These are phyloP conservation scores for Botrytis hyacinthi DNA, from an alignment of 2,329 filamentous ascomycete genomes.

Conservation along the genomic window DNA sequence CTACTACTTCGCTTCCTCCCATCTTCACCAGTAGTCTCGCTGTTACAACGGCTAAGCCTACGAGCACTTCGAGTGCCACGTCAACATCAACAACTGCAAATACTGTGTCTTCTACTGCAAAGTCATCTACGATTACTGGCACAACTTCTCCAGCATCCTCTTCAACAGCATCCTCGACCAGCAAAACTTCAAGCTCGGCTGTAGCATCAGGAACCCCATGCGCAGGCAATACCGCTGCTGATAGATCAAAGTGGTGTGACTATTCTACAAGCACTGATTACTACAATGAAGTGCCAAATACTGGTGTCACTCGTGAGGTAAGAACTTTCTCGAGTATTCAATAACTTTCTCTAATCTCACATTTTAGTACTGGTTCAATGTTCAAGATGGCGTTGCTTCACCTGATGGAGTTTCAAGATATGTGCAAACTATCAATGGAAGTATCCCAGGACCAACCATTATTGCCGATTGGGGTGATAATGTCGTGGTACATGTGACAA, in stretches of 20 bases:
- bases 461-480: conserved; percentile 40
- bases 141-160: neutral
- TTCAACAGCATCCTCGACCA: neutral
- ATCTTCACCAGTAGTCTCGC: neutral
- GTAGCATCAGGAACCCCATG: conserved; percentile 13
- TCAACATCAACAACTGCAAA: neutral
- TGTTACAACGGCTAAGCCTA: neutral
- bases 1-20: conserved; percentile 6
- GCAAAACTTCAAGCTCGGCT: neutral
- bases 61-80: neutral
- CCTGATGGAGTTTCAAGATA: conserved; percentile 36
- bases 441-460: conserved; percentile 37
- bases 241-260: conserved; percentile 44
- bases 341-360: conserved; percentile 27
- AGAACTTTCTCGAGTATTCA: neutral
- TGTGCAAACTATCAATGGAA: conserved; percentile 36
- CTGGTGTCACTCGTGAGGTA: conserved; percentile 47
- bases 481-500: conserved; percentile 42
- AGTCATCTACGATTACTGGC: neutral
- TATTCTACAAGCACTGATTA: conserved; percentile 46
- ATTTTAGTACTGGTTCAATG: conserved; percentile 24
- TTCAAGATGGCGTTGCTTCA: conserved; percentile 24
- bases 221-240: conserved; percentile 19
- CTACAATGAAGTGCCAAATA: conserved; percentile 39
- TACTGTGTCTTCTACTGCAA: neutral